Base-by-base conservation (phyloP, 2,329 filamentous ascomycete species). In the Microsporum ferrugineum region DNA sequence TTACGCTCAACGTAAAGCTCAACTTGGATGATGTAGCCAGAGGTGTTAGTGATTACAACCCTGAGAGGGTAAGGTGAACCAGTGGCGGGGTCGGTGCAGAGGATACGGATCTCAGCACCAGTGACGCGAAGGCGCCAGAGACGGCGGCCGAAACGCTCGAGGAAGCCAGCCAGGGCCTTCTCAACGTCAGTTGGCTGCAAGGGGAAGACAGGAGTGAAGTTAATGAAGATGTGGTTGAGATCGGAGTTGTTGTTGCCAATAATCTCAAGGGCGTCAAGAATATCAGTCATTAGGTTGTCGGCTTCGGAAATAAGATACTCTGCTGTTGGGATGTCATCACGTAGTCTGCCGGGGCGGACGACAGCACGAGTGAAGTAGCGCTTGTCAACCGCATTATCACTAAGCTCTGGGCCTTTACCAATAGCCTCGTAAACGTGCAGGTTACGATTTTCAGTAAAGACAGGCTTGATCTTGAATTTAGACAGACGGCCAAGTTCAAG, bases 151-250 rank as follows among this genome's bases (percentile, higher is more conserved):
- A 97, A 99, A 65, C 94, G 89, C 71, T 97, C 94, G 67, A 99
- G 80, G 85, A 99, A 99, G 61, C 91, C 91, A 71, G 88, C 90
- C 29, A 99, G 84, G 34, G 90, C 92, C 75, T 95, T 84, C 78
- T 97, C 91, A 14, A 99, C 90, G 78, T 96, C 90, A 63, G 84
- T 79, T 2, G 94, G 91, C 70, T 90, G 82, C 57, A 99, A 84
- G 73, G 91, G 89, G 85, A 99, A 97, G 62, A 96, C 89, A 7
- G 91, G 90, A 0, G 90, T 94, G 80, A 99, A 99, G 83, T 99
- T 97, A 82, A 99, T 94, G 81, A 99, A 99, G 82, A 99, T 94
- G 79, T 99, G 94, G 82, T 99, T 99, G 72, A 99, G 83, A 81
- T 99, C 94, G 58, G 94, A 96, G 79, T 95, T 95, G 80, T 96